A percentile compares a stretch with the other conserved stretches of the same genome.
Evolutionary conservation across 345 rosid genomes (phyloP).

Genomic region (Eutrema japonicum): DNA sequence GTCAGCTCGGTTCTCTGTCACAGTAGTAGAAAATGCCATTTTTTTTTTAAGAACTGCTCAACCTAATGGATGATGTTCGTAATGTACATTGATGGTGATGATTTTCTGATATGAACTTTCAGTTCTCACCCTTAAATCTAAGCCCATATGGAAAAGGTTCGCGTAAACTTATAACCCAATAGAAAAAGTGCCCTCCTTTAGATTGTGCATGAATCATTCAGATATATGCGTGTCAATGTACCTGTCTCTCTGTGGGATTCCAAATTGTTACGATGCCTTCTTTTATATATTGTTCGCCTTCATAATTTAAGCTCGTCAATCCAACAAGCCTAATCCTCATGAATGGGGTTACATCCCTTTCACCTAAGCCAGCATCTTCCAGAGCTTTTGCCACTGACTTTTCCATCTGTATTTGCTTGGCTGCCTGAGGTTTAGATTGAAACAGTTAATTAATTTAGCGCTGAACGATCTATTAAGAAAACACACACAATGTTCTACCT

Average conservation of each 20-base stretch:
- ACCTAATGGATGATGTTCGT: constrained; percentile 2
- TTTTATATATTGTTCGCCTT: constrained; percentile 48
- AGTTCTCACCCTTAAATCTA: too few relatives aligned
- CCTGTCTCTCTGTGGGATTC: constrained; percentile 94
- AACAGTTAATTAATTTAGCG: background rate
- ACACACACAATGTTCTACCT: constrained; percentile 55
- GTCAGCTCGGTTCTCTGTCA: constrained; percentile 68
- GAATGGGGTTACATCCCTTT: constrained; percentile 84
- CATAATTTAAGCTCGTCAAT: constrained; percentile 49
- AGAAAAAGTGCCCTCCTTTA: background rate
- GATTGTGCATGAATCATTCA: constrained; percentile 6
- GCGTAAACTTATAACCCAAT: constrained; percentile 21
- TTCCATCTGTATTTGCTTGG: constrained; percentile 65
- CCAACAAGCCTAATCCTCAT: constrained; percentile 90
- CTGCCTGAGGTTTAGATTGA: constrained; percentile 55
- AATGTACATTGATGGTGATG: background rate
- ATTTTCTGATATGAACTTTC: too few relatives aligned
- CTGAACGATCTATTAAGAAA: background rate
- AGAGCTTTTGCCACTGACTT: constrained; percentile 72
- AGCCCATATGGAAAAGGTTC: background rate
- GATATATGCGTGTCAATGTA: constrained; percentile 30
- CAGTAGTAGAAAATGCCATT: constrained; percentile 25
- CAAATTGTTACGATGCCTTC: constrained; percentile 90
- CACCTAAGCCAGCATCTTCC: constrained; percentile 66
- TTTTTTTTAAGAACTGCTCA: too few relatives aligned